A percentile compares a stretch with the other conserved stretches of the same genome.
Conservation (phyloP, 192 early-diverging fungal genomes). For the Piromyces finnis region DNA sequence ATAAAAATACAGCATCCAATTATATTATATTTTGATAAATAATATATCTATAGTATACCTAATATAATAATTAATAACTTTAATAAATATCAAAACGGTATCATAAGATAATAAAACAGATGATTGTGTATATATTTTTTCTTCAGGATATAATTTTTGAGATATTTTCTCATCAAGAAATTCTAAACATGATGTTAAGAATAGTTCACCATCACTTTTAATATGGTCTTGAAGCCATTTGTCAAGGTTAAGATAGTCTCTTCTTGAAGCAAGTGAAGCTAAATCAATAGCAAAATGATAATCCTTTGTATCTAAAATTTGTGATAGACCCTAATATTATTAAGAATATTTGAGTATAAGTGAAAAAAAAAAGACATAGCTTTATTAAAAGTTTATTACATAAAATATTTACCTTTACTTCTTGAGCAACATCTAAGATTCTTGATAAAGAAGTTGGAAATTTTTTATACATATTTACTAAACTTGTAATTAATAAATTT, state of each 20-base stretch:
- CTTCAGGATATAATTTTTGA: conserved; percentile 20
- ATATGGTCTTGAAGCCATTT: conserved; percentile 70
- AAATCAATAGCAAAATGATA: conserved; percentile 59
- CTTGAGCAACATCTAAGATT: conserved; percentile 60
- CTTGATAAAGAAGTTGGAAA: conserved; percentile 37
- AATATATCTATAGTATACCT: conserved; percentile 1
- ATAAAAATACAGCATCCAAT: too few species aligned
- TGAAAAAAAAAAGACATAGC: too few species aligned
- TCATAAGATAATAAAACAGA: conserved; percentile 48
- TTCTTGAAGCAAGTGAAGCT: conserved; percentile 54
- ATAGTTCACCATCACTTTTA: conserved; percentile 31
- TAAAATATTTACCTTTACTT: conserved; percentile 68
- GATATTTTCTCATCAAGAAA: conserved; percentile 49
- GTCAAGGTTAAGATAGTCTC: conserved; percentile 64
- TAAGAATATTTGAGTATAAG: too few species aligned
- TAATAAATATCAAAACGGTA: conserved; percentile 45
- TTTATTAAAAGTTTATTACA: too few species aligned
- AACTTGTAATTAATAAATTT: conserved; percentile 30
- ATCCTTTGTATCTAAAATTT: conserved; percentile 46
- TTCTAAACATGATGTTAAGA: conserved; percentile 53
- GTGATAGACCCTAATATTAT: conserved; percentile 31
- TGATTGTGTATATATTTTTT: conserved; percentile 7
- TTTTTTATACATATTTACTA: conserved; percentile 52
- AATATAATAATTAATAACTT: conserved; percentile 24
- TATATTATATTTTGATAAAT: too few species aligned